Evolutionary conservation across 2,329 filamentous ascomycete species (phyloP).

Genomic region (Trichophyton benhamiae): DNA sequence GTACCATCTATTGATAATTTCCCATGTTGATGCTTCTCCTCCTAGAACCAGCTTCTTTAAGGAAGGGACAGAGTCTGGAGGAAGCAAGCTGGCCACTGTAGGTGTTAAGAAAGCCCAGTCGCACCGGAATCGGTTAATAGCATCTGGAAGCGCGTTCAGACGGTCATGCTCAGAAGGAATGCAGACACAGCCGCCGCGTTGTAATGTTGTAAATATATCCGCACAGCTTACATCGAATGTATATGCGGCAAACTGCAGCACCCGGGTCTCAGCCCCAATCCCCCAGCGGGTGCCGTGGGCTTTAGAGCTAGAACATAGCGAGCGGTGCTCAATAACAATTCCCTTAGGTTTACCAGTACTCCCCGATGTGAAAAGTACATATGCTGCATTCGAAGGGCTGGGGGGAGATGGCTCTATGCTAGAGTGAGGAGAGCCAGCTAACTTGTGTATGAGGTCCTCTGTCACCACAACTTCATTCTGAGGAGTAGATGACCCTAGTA

Average conservation of each 20-base stretch:
- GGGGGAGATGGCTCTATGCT: constrained; percentile 10
- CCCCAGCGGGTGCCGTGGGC: constrained; percentile 22
- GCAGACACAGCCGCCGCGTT: constrained; percentile 32
- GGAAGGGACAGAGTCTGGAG: constrained; percentile 24
- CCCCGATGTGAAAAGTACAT: constrained; percentile 5
- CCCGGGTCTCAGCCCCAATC: constrained; percentile 14
- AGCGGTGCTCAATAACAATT: constrained; percentile 43
- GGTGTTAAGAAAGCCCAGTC: constrained; percentile 45
- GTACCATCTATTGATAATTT: constrained; percentile 24
- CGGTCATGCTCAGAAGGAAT: constrained; percentile 32
- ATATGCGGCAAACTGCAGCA: constrained; percentile 31
- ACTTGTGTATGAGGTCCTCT: constrained; percentile 22
- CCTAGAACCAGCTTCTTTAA: constrained; percentile 25
- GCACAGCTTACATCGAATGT: constrained; percentile 31
- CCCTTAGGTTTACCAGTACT: constrained; percentile 33
- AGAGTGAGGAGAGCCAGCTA: constrained; percentile 18
- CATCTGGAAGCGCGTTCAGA: constrained; percentile 34
- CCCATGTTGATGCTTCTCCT: constrained; percentile 22
- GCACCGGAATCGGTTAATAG: constrained; percentile 36
- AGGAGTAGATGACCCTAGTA: background rate
- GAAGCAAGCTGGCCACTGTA: constrained; percentile 35
- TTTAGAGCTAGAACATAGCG: constrained; percentile 32
- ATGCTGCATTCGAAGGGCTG: background rate
- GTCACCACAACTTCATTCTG: background rate
- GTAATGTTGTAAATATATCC: constrained; percentile 22